phyloP scores from a whole-genome alignment of 2,329 filamentous ascomycete species.

The Keithomyces neogunnii region DNA sequence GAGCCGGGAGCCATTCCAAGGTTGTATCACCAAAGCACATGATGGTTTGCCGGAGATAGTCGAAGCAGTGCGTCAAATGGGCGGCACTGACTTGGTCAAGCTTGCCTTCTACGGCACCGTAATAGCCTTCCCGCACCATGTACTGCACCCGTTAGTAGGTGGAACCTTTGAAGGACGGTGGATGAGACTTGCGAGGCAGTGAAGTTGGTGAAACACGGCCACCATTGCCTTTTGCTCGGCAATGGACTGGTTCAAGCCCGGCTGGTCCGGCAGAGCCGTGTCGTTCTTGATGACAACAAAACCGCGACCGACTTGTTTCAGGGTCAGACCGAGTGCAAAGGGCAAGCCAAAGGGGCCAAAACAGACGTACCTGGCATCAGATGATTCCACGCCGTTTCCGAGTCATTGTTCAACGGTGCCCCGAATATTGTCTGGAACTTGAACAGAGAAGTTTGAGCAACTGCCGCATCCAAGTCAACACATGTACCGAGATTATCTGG shows the following conservation, averaged over 20 bases:
- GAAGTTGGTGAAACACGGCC: background rate
- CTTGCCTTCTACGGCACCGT: conserved; percentile 10
- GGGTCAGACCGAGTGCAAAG: too few relatives aligned
- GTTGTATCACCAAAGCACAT: conserved; percentile 38
- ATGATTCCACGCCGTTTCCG: too few relatives aligned
- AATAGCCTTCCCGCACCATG: conserved; percentile 7
- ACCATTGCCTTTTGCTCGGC: conserved; percentile 4
- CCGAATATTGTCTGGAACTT: too few relatives aligned
- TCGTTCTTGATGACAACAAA: conserved; percentile 8
- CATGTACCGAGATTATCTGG: too few relatives aligned
- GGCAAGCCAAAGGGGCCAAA: too few relatives aligned
- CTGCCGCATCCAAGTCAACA: too few relatives aligned
- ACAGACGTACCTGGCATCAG: conserved; percentile 6
- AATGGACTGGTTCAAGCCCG: conserved; percentile 3
- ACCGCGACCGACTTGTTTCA: background rate
- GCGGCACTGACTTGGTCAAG: background rate
- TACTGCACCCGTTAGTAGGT: background rate
- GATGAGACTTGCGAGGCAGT: conserved; percentile 2
- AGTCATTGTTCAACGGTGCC: too few relatives aligned
- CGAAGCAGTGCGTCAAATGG: conserved; percentile 41
- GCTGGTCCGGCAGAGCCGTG: conserved; percentile 1
- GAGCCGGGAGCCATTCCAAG: conserved; percentile 25
- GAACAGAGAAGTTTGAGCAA: too few relatives aligned
- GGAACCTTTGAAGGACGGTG: background rate
- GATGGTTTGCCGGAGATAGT: conserved; percentile 38